These are phyloP conservation scores for Truncatella angustata DNA, from an alignment of 2,329 filamentous ascomycete species.

Conservation along the genomic window DNA sequence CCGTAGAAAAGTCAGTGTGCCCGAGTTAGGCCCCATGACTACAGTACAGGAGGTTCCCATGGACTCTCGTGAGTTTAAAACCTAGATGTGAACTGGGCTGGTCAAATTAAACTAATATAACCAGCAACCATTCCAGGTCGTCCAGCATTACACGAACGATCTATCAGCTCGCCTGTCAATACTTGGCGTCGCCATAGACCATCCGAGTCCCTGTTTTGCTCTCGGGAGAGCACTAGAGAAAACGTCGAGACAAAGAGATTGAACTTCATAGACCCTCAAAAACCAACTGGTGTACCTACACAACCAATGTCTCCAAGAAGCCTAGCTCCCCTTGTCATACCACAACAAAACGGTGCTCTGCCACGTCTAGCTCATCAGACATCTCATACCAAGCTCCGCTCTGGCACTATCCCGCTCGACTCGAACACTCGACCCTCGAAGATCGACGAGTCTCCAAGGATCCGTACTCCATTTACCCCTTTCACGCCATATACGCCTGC, in stretches of 20 bases:
- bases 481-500: conserved; percentile 45
- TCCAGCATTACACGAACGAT: conserved; percentile 63
- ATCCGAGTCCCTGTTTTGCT: conserved; percentile 32
- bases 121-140: conserved; percentile 68
- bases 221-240: conserved; percentile 25
- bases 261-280: conserved; percentile 5
- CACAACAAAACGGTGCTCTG: conserved; percentile 32
- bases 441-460: conserved; percentile 45
- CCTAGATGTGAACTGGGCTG: background rate
- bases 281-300: conserved; percentile 29
- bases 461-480: conserved; percentile 35
- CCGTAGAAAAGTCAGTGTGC: conserved; percentile 62
- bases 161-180: conserved; percentile 58
- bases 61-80: conserved; percentile 62
- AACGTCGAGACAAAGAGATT: background rate
- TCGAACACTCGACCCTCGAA: conserved; percentile 37
- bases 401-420: conserved; percentile 42
- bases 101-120: conserved; percentile 19
- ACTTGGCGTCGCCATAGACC: conserved; percentile 46
- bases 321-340: conserved; percentile 58
- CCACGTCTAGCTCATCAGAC: conserved; percentile 35
- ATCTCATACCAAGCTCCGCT: conserved; percentile 45
- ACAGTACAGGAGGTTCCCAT: conserved; percentile 66
- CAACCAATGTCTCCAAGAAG: conserved; percentile 51
- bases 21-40: conserved; percentile 66